Evolutionary conservation across 345 rosid species (phyloP).

Genomic region (Euclidium syriacum): DNA sequence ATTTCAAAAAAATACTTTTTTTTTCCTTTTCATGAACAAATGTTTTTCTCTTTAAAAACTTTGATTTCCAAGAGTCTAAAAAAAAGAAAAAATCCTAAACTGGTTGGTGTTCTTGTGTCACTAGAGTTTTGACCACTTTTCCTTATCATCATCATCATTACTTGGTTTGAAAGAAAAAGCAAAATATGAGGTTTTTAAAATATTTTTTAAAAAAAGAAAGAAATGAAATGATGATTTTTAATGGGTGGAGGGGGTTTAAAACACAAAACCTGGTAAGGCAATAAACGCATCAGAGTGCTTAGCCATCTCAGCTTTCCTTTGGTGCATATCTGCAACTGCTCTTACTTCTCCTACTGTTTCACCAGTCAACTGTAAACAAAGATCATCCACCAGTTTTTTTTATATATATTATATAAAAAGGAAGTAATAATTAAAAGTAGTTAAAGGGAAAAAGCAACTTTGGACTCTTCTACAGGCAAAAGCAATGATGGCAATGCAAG

Average conservation of each 20-base stretch:
- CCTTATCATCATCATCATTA: constrained; percentile 20
- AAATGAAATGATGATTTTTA: constrained; percentile 11
- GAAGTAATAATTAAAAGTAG: constrained; percentile 30
- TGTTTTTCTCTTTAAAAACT: background rate
- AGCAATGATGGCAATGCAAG: constrained; percentile 34
- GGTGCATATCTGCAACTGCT: constrained; percentile 99
- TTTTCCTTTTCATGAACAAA: background rate
- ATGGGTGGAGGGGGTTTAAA: constrained; percentile 35
- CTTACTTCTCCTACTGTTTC: constrained; percentile 99
- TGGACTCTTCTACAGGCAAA: constrained; percentile 40
- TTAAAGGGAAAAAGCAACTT: constrained; percentile 30
- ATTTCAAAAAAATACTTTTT: background rate
- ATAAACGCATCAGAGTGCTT: constrained; percentile 99
- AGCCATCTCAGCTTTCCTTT: constrained; percentile 99
- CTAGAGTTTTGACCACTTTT: constrained; percentile 19
- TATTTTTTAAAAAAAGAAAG: background rate
- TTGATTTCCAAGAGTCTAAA: background rate
- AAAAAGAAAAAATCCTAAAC: background rate
- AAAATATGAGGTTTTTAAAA: background rate
- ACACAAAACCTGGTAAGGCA: constrained; percentile 93
- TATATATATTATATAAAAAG: constrained; percentile 7
- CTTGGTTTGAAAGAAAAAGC: constrained; percentile 25
- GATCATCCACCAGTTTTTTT: constrained; percentile 7
- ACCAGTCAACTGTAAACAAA: constrained; percentile 80
- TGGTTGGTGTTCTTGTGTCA: constrained; percentile 3